phyloP scores from a whole-genome alignment of 179 eudicot genomes.

The Patellifolia procumbens region DNA sequence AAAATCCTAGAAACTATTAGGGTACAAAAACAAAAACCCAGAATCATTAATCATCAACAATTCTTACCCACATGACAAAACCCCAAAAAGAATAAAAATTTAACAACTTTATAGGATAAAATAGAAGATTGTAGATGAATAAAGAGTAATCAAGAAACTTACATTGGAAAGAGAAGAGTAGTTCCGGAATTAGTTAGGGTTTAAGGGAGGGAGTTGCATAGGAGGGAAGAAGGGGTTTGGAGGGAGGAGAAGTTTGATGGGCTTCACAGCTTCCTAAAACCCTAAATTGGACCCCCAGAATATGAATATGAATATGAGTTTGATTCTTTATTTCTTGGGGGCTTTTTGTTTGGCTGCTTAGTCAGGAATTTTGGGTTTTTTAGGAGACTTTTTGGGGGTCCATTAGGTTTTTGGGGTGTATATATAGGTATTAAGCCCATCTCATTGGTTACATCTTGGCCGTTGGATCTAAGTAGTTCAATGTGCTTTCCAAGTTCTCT shows the following conservation, averaged over 20 bases:
- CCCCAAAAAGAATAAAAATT: neutral
- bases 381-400: conserved; percentile 23
- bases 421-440: conserved; percentile 18
- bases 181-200: conserved; percentile 24
- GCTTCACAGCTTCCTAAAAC: conserved; percentile 33
- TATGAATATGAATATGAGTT: no score
- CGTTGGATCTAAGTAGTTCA: no score
- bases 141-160: conserved; percentile 9
- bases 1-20: neutral
- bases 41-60: conserved; percentile 2
- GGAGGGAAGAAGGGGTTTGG: conserved; percentile 24
- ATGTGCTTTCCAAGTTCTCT: no score
- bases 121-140: neutral
- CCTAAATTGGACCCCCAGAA: conserved; percentile 42
- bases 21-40: conserved; percentile 10
- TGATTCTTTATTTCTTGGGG: neutral
- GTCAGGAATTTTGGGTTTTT: neutral
- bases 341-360: neutral
- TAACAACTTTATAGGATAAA: neutral
- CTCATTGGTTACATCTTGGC: neutral
- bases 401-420: neutral
- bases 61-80: neutral
- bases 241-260: conserved; percentile 30
- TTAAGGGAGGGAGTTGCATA: conserved; percentile 13
- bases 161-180: conserved; percentile 20